A percentile compares a stretch with the other conserved stretches of the same genome.
Conservation (phyloP, 2,329 filamentous ascomycete genomes). For the Colletotrichum sansevieriae region DNA sequence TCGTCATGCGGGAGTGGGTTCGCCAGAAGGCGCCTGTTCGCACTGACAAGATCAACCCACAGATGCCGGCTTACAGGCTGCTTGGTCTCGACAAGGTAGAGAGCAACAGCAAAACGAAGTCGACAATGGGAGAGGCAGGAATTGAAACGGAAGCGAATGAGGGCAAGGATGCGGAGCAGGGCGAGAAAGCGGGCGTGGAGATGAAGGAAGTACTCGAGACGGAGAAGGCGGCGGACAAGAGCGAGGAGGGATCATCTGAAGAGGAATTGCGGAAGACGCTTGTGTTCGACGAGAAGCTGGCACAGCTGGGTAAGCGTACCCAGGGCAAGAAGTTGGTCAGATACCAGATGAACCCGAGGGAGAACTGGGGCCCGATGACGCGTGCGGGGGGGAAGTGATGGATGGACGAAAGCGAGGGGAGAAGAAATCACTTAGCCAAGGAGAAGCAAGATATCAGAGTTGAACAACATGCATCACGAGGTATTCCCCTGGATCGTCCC, state of each 20-base stretch:
- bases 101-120: constrained; percentile 48
- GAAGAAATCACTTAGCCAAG: constrained; percentile 12
- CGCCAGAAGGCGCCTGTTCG: constrained; percentile 85
- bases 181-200: constrained; percentile 50
- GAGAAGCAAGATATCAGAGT: constrained; percentile 11
- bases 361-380: constrained; percentile 93
- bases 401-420: constrained; percentile 73
- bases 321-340: constrained; percentile 79
- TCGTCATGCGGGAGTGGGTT: constrained; percentile 93
- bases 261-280: constrained; percentile 68
- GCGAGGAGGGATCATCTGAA: constrained; percentile 44
- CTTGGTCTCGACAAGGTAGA: constrained; percentile 60
- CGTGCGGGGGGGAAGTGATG: constrained; percentile 72
- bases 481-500: constrained; percentile 4
- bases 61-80: constrained; percentile 79
- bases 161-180: constrained; percentile 38
- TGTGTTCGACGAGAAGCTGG: constrained; percentile 83
- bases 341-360: constrained; percentile 90
- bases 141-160: neutral
- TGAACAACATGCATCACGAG: constrained; percentile 19
- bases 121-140: constrained; percentile 11
- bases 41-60: constrained; percentile 75
- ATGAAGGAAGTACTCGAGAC: constrained; percentile 44
- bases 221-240: constrained; percentile 52
- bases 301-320: constrained; percentile 78